Conservation (phyloP, 2,329 filamentous ascomycete species). For the Ilyonectria destructans region DNA sequence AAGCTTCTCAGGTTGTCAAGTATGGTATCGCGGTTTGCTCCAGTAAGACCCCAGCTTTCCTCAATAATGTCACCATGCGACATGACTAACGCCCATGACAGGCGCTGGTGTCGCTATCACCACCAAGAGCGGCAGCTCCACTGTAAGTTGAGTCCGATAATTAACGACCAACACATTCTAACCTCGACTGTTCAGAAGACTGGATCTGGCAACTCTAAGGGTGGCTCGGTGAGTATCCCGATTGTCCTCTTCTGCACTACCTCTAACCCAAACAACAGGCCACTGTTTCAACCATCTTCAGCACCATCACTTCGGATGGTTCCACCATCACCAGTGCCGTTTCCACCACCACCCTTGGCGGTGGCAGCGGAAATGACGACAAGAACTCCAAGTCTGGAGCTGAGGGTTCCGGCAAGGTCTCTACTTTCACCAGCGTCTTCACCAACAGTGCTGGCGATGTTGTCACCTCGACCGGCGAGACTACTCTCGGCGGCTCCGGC, state of each 20-base stretch:
- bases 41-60: constrained; percentile 10
- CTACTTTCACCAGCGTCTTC: constrained; percentile 50
- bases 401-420: constrained; percentile 34
- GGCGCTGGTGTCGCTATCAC: constrained; percentile 56
- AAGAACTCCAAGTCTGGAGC: constrained; percentile 46
- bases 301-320: constrained; percentile 55
- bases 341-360: constrained; percentile 55
- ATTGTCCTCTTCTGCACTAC: too few relatives aligned
- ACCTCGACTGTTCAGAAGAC: constrained; percentile 18
- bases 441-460: constrained; percentile 43
- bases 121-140: constrained; percentile 42
- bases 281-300: constrained; percentile 57
- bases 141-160: neutral
- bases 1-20: constrained; percentile 56
- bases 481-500: constrained; percentile 37
- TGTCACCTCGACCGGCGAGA: constrained; percentile 39
- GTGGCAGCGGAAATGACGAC: constrained; percentile 7
- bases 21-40: constrained; percentile 60
- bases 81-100: constrained; percentile 41
- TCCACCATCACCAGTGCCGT: constrained; percentile 55
- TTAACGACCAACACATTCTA: neutral
- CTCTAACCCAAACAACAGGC: constrained; percentile 26
- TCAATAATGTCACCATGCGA: neutral
- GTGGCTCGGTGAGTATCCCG: constrained; percentile 12
- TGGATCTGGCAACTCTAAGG: constrained; percentile 41